Conservation (phyloP, 768 basidiomycete species). For the Mycena capillaripes region DNA sequence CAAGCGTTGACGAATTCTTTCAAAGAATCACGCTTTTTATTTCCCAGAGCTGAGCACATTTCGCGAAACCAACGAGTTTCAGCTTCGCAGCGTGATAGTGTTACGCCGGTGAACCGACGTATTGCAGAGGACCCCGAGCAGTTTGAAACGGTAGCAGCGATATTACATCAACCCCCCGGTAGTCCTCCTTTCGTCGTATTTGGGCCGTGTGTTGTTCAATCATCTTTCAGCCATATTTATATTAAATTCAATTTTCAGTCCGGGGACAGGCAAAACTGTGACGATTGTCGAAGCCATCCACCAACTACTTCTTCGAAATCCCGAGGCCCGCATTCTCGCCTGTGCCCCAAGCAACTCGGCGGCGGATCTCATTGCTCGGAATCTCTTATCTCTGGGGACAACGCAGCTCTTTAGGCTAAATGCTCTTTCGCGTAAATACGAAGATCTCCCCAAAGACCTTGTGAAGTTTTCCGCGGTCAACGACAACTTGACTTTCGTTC, state of each 20-base stretch:
- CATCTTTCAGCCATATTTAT: background rate
- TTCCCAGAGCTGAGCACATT: slow-evolving; percentile 55
- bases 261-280: slow-evolving; percentile 78
- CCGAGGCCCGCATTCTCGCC: slow-evolving; percentile 64
- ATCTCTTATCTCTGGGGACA: slow-evolving; percentile 52
- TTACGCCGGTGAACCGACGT: slow-evolving; percentile 46
- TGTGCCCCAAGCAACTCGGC: slow-evolving; percentile 81
- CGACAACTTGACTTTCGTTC: slow-evolving; percentile 57
- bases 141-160: slow-evolving; percentile 63
- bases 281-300: slow-evolving; percentile 74
- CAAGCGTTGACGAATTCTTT: slow-evolving; percentile 60
- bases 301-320: slow-evolving; percentile 62
- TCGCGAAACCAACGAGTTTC: slow-evolving; percentile 37
- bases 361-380: slow-evolving; percentile 68
- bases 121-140: slow-evolving; percentile 63
- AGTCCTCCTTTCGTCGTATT: slow-evolving; percentile 71
- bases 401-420: slow-evolving; percentile 67
- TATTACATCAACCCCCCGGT: slow-evolving; percentile 59
- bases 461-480: slow-evolving; percentile 55
- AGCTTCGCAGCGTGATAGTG: slow-evolving; percentile 34
- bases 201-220: slow-evolving; percentile 66
- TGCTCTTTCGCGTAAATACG: slow-evolving; percentile 57
- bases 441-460: slow-evolving; percentile 55
- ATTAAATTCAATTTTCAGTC: slow-evolving; percentile 47
- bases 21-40: slow-evolving; percentile 58